A percentile compares a stretch with the other conserved stretches of the same genome.
Evolutionary conservation across 805 yeast genomes (phyloP).

Genomic region (Wickerhamiella qilinensis): DNA sequence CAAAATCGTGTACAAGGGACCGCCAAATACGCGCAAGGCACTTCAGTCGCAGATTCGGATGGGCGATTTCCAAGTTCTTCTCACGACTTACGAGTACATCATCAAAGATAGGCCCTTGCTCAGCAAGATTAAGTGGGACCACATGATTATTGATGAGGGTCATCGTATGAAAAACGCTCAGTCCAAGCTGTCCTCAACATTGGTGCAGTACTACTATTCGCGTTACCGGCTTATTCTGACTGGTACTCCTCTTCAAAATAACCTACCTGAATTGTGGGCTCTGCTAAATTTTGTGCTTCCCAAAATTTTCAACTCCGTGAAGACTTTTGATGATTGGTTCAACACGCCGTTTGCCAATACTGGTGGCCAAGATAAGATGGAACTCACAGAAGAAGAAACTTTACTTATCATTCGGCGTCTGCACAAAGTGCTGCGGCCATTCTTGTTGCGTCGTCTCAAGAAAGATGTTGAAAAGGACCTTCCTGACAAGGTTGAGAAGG

Average conservation of each 20-base stretch:
- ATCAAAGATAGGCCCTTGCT: conserved; percentile 76
- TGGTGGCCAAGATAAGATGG: conserved; percentile 92
- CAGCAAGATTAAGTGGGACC: conserved; percentile 76
- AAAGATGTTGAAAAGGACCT: conserved; percentile 94
- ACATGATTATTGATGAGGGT: conserved; percentile 98
- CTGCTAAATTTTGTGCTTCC: conserved; percentile 85
- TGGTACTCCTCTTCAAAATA: conserved; percentile 94
- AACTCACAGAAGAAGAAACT: conserved; percentile 89
- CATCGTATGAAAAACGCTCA: conserved; percentile 93
- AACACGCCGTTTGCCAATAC: conserved; percentile 95
- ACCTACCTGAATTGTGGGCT: conserved; percentile 95
- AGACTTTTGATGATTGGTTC: conserved; percentile 96
- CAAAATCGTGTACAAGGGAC: conserved; percentile 80
- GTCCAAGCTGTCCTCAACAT: conserved; percentile 72
- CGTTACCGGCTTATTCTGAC: conserved; percentile 81
- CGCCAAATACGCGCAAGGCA: conserved; percentile 72
- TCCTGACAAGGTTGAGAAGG: conserved; percentile 90
- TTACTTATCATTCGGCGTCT: conserved; percentile 83
- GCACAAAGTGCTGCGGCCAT: conserved; percentile 91
- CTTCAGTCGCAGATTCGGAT: conserved; percentile 51
- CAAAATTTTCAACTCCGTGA: conserved; percentile 89
- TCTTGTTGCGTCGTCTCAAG: conserved; percentile 81
- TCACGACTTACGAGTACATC: conserved; percentile 88
- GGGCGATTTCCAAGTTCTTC: conserved; percentile 76
- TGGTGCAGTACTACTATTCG: conserved; percentile 69